Percentiles rank a stretch among this genome's conserved stretches.
These are phyloP conservation scores for Vararia minispora DNA, from an alignment of 768 basidiomycete genomes.

Conservation along the genomic window DNA sequence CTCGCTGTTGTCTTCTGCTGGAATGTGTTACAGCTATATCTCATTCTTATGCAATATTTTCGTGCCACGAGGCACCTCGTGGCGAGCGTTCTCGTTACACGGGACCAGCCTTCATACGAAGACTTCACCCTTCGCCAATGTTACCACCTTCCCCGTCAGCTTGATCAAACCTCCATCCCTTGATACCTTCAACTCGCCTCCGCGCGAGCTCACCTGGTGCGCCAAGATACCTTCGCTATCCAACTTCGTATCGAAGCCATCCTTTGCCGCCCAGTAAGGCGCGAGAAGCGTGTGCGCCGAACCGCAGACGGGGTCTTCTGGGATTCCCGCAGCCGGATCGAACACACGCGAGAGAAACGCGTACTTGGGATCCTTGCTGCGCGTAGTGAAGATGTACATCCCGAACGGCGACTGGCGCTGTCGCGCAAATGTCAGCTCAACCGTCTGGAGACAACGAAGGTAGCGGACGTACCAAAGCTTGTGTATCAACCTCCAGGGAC, in stretches of 20 bases:
- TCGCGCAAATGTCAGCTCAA: not conserved
- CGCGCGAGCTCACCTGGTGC: conserved; percentile 10
- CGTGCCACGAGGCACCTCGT: too few relatives aligned
- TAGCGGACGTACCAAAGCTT: conserved; percentile 13
- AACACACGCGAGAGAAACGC: conserved; percentile 23
- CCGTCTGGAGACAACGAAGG: not conserved
- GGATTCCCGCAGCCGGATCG: conserved; percentile 12
- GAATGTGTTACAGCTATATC: too few relatives aligned
- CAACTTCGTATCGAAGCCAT: not conserved
- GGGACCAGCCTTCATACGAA: too few relatives aligned
- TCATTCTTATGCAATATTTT: too few relatives aligned
- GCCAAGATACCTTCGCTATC: too few relatives aligned
- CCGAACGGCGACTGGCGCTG: not conserved
- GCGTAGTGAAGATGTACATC: conserved; percentile 11
- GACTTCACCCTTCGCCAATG: conserved; percentile 1
- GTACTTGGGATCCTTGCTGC: conserved; percentile 3
- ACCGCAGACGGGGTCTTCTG: conserved; percentile 24
- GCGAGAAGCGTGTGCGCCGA: conserved; percentile 19
- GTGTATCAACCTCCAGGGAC: conserved; percentile 8
- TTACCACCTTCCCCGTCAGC: conserved; percentile 3
- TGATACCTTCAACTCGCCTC: conserved; percentile 5
- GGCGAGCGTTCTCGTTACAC: too few relatives aligned
- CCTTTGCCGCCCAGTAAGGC: conserved; percentile 19
- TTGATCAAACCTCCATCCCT: conserved; percentile 2
- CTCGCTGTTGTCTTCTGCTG: too few relatives aligned